These are phyloP conservation scores for Penicillium sp. DNA, from an alignment of 2,329 filamentous ascomycete species.

Conservation along the genomic window DNA sequence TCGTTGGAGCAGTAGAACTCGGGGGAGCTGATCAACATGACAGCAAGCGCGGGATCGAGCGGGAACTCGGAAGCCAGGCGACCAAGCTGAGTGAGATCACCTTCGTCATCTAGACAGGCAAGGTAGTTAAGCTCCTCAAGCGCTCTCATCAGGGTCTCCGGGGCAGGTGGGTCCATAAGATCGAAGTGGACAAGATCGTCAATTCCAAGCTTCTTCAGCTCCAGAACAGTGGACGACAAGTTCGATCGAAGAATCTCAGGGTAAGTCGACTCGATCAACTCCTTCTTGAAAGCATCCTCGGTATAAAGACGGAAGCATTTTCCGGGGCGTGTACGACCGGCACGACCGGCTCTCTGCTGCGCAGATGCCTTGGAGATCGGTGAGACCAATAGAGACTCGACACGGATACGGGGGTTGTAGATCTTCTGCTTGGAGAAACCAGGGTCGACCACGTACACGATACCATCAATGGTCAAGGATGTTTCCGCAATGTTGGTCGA, in stretches of 20 bases:
- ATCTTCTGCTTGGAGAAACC: slow-evolving; percentile 99
- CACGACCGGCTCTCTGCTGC: slow-evolving; percentile 96
- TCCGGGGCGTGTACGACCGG: slow-evolving; percentile 94
- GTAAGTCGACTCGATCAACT: slow-evolving; percentile 95
- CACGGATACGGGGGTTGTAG: slow-evolving; percentile 94
- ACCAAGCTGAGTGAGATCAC: slow-evolving; percentile 83
- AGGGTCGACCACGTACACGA: slow-evolving; percentile 98
- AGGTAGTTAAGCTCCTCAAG: slow-evolving; percentile 97
- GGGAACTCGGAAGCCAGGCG: slow-evolving; percentile 91
- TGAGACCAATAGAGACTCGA: slow-evolving; percentile 95
- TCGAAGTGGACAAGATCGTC: slow-evolving; percentile 98
- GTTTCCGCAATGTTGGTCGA: slow-evolving; percentile 99
- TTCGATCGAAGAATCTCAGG: slow-evolving; percentile 95
- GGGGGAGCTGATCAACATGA: slow-evolving; percentile 96
- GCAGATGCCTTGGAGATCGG: slow-evolving; percentile 97
- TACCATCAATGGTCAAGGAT: slow-evolving; percentile 94
- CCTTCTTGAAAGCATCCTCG: slow-evolving; percentile 93
- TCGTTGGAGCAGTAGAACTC: slow-evolving; percentile 99
- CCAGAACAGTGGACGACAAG: slow-evolving; percentile 88
- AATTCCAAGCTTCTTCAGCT: slow-evolving; percentile 95
- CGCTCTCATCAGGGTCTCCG: slow-evolving; percentile 97
- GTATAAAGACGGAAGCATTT: slow-evolving; percentile 98
- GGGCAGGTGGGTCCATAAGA: slow-evolving; percentile 95
- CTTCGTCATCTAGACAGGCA: slow-evolving; percentile 93
- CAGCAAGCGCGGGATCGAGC: slow-evolving; percentile 87